phyloP scores from a whole-genome alignment of 2,329 filamentous ascomycete genomes.

The Diaporthe vexans region DNA sequence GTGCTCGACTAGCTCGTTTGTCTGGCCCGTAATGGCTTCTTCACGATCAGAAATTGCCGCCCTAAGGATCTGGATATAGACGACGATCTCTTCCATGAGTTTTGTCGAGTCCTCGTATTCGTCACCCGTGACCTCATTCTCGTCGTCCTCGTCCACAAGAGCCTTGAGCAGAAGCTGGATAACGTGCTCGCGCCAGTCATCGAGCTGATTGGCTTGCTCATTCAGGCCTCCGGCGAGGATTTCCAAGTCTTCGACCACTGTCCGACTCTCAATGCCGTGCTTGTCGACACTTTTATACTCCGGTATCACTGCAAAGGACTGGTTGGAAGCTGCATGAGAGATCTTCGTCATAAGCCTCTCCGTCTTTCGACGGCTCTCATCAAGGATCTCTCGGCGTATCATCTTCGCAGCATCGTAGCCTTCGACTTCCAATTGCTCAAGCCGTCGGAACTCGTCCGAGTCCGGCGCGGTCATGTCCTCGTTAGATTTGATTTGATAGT shows the following conservation, averaged over 20 bases:
- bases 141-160: slow-evolving; percentile 81
- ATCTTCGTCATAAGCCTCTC: slow-evolving; percentile 75
- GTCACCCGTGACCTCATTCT: slow-evolving; percentile 84
- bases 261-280: slow-evolving; percentile 80
- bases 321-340: slow-evolving; percentile 62
- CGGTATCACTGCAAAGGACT: slow-evolving; percentile 74
- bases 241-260: slow-evolving; percentile 76
- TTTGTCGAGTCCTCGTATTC: slow-evolving; percentile 92
- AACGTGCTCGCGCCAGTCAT: slow-evolving; percentile 81
- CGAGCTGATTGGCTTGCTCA: slow-evolving; percentile 77
- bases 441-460: slow-evolving; percentile 73
- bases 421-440: slow-evolving; percentile 79
- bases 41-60: slow-evolving; percentile 84
- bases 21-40: slow-evolving; percentile 80
- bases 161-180: slow-evolving; percentile 79
- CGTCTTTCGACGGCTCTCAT: slow-evolving; percentile 68
- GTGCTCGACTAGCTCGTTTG: slow-evolving; percentile 80
- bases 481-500: slow-evolving; percentile 86
- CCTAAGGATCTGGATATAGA: slow-evolving; percentile 84
- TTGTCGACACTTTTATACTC: slow-evolving; percentile 67
- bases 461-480: slow-evolving; percentile 73
- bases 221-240: slow-evolving; percentile 77
- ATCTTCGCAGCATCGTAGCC: slow-evolving; percentile 84
- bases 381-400: slow-evolving; percentile 84
- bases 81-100: slow-evolving; percentile 89